Conservation (phyloP, 352 stramenopile species). For the Elongisporangium undulatum region DNA sequence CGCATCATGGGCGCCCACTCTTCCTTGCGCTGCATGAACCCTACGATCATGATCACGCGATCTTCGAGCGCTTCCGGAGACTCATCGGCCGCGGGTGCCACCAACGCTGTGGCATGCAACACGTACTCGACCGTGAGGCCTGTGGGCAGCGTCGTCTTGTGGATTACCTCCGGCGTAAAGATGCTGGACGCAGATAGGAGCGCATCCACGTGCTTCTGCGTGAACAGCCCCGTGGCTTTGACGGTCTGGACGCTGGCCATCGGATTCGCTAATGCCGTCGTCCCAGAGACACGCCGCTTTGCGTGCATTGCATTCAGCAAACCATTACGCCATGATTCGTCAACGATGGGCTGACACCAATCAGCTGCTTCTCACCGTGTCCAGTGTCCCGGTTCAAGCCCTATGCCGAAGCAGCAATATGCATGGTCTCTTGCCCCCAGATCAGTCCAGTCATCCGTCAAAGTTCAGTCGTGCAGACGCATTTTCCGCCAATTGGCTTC, state of each 20-base stretch:
- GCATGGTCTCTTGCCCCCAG: too few relatives aligned
- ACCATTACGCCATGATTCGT: not conserved
- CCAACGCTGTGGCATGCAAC: slow-evolving; percentile 16
- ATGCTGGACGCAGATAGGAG: slow-evolving; percentile 36
- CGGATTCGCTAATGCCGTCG: too few relatives aligned
- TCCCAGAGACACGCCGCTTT: too few relatives aligned
- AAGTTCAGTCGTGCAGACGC: too few relatives aligned
- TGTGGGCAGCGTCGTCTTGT: slow-evolving; percentile 22
- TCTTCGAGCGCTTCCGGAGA: slow-evolving; percentile 8
- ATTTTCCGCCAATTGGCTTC: not conserved
- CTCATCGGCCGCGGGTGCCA: slow-evolving; percentile 8
- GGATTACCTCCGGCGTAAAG: slow-evolving; percentile 20
- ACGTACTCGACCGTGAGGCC: slow-evolving; percentile 51
- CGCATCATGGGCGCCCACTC: slow-evolving; percentile 12
- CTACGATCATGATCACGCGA: slow-evolving; percentile 22
- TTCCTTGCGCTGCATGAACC: slow-evolving; percentile 16
- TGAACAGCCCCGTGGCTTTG: slow-evolving; percentile 23
- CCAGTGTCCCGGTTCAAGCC: too few relatives aligned
- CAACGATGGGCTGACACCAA: too few relatives aligned
- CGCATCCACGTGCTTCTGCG: slow-evolving; percentile 44
- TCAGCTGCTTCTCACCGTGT: too few relatives aligned
- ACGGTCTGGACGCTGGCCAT: slow-evolving; percentile 6
- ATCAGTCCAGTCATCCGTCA: too few relatives aligned
- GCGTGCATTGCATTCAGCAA: not conserved
- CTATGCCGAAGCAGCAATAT: too few relatives aligned